Conservation (phyloP, 2,329 filamentous ascomycete genomes). For the Teratosphaeria viscida region DNA sequence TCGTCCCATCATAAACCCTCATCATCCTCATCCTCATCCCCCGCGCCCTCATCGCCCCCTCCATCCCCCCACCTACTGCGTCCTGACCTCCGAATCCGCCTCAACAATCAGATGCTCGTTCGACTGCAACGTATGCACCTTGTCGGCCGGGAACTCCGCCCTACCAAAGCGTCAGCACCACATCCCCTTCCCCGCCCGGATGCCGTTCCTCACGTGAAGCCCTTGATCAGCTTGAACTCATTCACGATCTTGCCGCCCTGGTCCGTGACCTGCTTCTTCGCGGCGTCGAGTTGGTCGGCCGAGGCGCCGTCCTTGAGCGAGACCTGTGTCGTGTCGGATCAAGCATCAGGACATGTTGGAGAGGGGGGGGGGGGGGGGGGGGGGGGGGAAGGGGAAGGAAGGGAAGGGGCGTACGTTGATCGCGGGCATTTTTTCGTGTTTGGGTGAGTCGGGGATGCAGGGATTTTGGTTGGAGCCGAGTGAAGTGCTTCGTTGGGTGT, state of each 20-base stretch:
- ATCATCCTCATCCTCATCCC: background rate
- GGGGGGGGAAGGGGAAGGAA: too few relatives aligned
- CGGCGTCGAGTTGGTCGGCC: constrained; percentile 55
- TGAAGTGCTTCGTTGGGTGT: too few relatives aligned
- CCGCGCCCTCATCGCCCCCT: background rate
- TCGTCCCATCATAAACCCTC: background rate
- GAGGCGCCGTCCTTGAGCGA: constrained; percentile 65
- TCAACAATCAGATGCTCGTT: constrained; percentile 74
- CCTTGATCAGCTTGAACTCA: constrained; percentile 81
- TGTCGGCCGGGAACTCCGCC: constrained; percentile 60
- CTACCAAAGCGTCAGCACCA: constrained; percentile 34
- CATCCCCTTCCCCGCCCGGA: too few relatives aligned
- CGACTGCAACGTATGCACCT: constrained; percentile 53
- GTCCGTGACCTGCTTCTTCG: constrained; percentile 62
- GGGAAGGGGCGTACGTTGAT: constrained; percentile 20
- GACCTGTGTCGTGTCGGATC: constrained; percentile 51
- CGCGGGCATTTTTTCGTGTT: constrained; percentile 12
- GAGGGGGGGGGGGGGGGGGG: too few relatives aligned
- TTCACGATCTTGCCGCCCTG: constrained; percentile 77
- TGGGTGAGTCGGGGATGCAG: background rate
- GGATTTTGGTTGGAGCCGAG: background rate
- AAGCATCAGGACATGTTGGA: too few relatives aligned
- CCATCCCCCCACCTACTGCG: constrained; percentile 42
- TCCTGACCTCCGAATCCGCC: constrained; percentile 58
- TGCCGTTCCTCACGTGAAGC: constrained; percentile 61